Percentiles rank a stretch among this genome's conserved stretches.
phyloP scores from a whole-genome alignment of 495 filamentous ascomycete genomes.

The Penicillium antarcticum region DNA sequence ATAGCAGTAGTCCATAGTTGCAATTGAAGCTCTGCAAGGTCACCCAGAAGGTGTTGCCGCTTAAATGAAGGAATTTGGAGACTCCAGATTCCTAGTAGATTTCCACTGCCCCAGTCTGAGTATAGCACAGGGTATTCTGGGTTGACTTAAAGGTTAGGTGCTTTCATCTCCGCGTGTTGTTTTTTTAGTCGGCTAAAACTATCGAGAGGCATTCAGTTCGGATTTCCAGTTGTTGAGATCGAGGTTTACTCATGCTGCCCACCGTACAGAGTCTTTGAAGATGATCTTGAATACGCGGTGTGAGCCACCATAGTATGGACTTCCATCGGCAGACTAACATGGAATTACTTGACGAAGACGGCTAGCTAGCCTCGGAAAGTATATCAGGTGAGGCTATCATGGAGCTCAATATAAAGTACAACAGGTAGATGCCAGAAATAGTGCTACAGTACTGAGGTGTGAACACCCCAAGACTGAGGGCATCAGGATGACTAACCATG shows the following conservation, averaged over 20 bases:
- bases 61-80: slow-evolving; percentile 4
- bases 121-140: slow-evolving; percentile 10
- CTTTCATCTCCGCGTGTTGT: slow-evolving; percentile 5
- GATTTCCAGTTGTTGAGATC: slow-evolving; percentile 6
- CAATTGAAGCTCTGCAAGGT: slow-evolving; percentile 12
- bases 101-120: slow-evolving; percentile 16
- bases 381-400: not conserved
- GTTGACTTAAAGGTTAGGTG: slow-evolving; percentile 5
- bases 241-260: slow-evolving; percentile 11
- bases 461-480: no score
- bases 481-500: no score
- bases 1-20: slow-evolving; percentile 12
- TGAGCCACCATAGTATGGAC: slow-evolving; percentile 7
- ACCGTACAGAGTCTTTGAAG: slow-evolving; percentile 16
- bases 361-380: slow-evolving; percentile 1
- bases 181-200: slow-evolving; percentile 9
- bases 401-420: no score
- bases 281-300: slow-evolving; percentile 12
- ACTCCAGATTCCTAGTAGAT: slow-evolving; percentile 14
- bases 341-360: slow-evolving; percentile 4
- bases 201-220: slow-evolving; percentile 6
- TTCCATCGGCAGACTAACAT: slow-evolving; percentile 10
- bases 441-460: no score
- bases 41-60: slow-evolving; percentile 7
- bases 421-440: no score